Percentiles rank a stretch among this genome's conserved stretches.
phyloP scores from a whole-genome alignment of 495 filamentous ascomycete species.

The Penicillium bovifimosum region DNA sequence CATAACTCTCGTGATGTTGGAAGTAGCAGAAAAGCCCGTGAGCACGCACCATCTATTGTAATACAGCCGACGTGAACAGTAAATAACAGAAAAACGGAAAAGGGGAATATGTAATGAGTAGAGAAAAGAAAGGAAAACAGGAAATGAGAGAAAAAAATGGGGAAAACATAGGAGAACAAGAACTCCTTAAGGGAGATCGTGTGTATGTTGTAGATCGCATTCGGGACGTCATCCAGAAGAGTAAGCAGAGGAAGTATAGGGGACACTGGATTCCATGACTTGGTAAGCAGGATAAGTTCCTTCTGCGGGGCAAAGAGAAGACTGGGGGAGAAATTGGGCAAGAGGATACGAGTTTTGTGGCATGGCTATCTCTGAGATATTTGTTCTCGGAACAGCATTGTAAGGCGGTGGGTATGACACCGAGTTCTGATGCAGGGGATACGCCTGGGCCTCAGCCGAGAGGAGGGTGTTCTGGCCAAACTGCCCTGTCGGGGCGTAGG shows the following conservation, averaged over 20 bases:
- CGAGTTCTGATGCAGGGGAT: conserved; percentile 31
- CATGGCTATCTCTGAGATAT: conserved; percentile 18
- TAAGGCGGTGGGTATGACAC: conserved; percentile 39
- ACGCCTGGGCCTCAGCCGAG: conserved; percentile 15
- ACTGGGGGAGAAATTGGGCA: conserved; percentile 12
- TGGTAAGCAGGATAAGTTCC: conserved; percentile 15
- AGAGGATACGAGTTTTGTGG: conserved; percentile 25
- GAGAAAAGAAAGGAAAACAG: not conserved
- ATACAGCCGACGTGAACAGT: not conserved
- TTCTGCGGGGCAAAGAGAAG: conserved; percentile 14
- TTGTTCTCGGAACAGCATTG: conserved; percentile 25
- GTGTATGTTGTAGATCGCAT: conserved; percentile 16
- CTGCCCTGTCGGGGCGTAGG: conserved; percentile 5
- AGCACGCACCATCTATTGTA: not conserved
- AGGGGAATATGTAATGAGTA: conserved; percentile 11
- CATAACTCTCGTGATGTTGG: not conserved
- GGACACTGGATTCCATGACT: conserved; percentile 11
- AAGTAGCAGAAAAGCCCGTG: not conserved
- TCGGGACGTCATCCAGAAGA: conserved; percentile 17
- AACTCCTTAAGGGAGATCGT: not conserved
- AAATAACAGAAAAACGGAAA: not conserved
- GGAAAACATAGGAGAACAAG: conserved; percentile 2
- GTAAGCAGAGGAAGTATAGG: conserved; percentile 15
- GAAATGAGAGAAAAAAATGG: not conserved
- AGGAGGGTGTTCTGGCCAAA: conserved; percentile 15